These are phyloP conservation scores for Pythium myriotylum DNA, from an alignment of 352 stramenopile species.

Conservation along the genomic window DNA sequence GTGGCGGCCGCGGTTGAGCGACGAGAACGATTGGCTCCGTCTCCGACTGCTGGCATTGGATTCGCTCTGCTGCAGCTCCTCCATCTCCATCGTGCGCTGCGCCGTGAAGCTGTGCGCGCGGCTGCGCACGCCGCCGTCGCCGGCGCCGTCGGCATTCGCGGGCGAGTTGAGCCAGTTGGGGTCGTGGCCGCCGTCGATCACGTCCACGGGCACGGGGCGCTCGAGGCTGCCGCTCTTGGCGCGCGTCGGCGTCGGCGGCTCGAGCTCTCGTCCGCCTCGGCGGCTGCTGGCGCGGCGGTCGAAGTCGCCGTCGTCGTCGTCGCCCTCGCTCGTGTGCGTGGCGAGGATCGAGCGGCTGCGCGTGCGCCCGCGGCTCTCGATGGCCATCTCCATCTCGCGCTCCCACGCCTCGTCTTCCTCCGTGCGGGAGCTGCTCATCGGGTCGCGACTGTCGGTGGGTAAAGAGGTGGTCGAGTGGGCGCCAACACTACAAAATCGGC, in stretches of 20 bases:
- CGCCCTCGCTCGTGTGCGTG: conserved; percentile 36
- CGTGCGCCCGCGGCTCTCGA: conserved; percentile 71
- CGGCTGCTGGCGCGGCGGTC: conserved; percentile 6
- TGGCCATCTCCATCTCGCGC: conserved; percentile 78
- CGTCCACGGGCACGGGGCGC: conserved; percentile 26
- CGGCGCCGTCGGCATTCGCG: conserved; percentile 17
- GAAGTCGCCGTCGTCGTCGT: conserved; percentile 15
- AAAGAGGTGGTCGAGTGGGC: not conserved
- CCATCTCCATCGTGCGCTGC: conserved; percentile 35
- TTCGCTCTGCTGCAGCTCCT: conserved; percentile 9
- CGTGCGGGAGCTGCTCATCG: conserved; percentile 15
- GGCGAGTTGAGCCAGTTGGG: conserved; percentile 37
- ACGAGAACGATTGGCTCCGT: conserved; percentile 75
- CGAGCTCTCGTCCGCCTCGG: conserved; percentile 16
- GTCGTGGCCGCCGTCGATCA: conserved; percentile 40
- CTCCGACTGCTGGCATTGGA: conserved; percentile 30
- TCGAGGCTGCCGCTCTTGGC: conserved; percentile 29
- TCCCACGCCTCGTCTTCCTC: conserved; percentile 69
- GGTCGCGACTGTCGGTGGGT: conserved; percentile 9
- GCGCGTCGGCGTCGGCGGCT: conserved; percentile 9
- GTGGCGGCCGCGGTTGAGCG: conserved; percentile 24
- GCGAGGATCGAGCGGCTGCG: conserved; percentile 83
- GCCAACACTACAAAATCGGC: not conserved
- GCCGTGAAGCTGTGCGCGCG: conserved; percentile 60
- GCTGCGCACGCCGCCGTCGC: conserved; percentile 24